Evolutionary conservation across 2,329 filamentous ascomycete species (phyloP).

Genomic region (Emergomyces africanus): DNA sequence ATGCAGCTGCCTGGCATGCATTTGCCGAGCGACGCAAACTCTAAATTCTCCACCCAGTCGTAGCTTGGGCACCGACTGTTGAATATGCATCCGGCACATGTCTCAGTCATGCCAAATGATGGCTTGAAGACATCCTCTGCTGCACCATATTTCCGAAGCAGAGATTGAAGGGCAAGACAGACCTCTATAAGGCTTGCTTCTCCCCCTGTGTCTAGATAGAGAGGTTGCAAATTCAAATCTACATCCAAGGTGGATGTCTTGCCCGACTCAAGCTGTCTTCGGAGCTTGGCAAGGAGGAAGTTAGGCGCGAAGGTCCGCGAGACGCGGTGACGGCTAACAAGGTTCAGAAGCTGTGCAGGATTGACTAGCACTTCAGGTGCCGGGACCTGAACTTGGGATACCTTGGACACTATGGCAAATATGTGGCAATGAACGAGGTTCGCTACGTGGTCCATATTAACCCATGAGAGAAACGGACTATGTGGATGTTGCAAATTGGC

Average conservation of each 20-base stretch:
- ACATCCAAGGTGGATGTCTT: background rate
- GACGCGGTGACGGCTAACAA: constrained; percentile 18
- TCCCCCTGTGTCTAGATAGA: background rate
- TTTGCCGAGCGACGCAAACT: constrained; percentile 12
- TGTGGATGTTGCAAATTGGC: background rate
- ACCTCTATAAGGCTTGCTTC: background rate
- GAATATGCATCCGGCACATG: constrained; percentile 7
- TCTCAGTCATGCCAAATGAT: constrained; percentile 14
- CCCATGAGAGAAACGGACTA: background rate
- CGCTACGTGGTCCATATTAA: constrained; percentile 23
- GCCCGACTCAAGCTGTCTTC: background rate
- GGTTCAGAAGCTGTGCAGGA: constrained; percentile 19
- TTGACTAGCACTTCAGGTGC: constrained; percentile 19
- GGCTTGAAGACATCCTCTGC: constrained; percentile 14
- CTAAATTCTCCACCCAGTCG: constrained; percentile 2
- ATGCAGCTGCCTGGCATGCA: constrained; percentile 15
- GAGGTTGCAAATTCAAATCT: background rate
- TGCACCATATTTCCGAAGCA: constrained; percentile 14
- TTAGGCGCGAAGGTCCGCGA: constrained; percentile 26
- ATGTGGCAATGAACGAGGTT: constrained; percentile 27
- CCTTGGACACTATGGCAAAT: constrained; percentile 25
- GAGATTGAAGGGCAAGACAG: background rate
- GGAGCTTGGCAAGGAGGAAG: constrained; percentile 22
- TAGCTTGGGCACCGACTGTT: constrained; percentile 4
- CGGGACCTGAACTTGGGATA: constrained; percentile 36